Base-by-base conservation (phyloP, 2,329 filamentous ascomycete genomes). In the Plectosphaerella sp. region DNA sequence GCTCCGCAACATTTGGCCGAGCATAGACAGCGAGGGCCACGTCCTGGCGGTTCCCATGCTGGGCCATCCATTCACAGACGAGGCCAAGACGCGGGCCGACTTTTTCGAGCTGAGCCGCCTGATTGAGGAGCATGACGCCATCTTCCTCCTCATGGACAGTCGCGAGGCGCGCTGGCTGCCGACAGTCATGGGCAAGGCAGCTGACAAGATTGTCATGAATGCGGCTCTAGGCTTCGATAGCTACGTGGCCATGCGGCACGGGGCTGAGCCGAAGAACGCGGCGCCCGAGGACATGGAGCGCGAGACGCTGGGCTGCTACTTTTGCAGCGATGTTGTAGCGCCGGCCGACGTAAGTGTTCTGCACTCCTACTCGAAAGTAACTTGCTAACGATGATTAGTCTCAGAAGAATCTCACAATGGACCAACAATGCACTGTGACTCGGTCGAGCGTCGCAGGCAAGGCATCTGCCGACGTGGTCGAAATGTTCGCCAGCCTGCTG, bases 401-500 rank as follows among this genome's bases (percentile, higher is more conserved):
- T 3, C 82, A 96, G 64, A 96, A 93, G 69, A 91, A 96, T 63
- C 89, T 92, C 61, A 97, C 94, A 0, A 84, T 99, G 11, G 94
- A 99, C 66, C 94, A 99, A 67, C 94, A 97, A 71, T 99, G 94
- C 70, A 99, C 94, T 0, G 94, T 99, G 18, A 99, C 94, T 3
- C 84, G 94, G 10, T 94, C 94, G 1, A 94, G 94, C 15, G 85
- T 96, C 36, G 93, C 94, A 14, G 87, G 91, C 10, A 94, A 97
- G 52, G 94, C 94, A 8, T 97, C 94, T 3, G 90, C 91, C 2
- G 78, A 96, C 35, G 79, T 97, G 6, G 93, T 97, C 47, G 94
- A 99, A 68, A 78, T 97, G 5, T 79, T 99, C 25, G 86, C 92
- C 10, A 95, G 89, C 53, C 73, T 97, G 36, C 75, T 97, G 10